Evolutionary conservation across 169 alveolate genomes (phyloP), one percentile per base, ranked within the genome.

Genomic region (Prorocentrum cordatum): DNA sequence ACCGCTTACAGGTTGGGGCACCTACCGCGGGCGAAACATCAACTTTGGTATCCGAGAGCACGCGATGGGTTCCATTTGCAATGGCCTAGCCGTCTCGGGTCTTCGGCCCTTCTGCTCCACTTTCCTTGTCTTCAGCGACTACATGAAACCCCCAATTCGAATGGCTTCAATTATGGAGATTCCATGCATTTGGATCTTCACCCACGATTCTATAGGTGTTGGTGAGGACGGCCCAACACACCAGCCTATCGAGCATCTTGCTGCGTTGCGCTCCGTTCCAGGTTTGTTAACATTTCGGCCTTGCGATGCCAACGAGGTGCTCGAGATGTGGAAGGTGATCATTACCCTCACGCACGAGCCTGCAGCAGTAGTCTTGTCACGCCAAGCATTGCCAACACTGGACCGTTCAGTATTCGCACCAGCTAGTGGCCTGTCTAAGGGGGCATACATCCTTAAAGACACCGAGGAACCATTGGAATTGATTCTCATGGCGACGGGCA

Each of bases 181-280:
- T 38, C 94, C 92, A 24, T 82, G 91, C 68, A 86, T 93, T 29
- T 93, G 88, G 45, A 83, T 93, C 35, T 92, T 93, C 47, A 93
- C 94, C 35, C 94, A 93, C 72, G 94, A 93, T 85, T 93, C 94
- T 24, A 83, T 93, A 39, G 94, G 92, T 50, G 89, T 93, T 59
- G 94, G 94, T 24, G 94, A 93, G 83, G 94, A 93, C 68, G 94
- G 94, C 3, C 93, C 94, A 16, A 93, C 94, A 16, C 94, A 93
- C 70, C 94, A 93, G 66, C 94, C 94, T 0, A 58, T 93, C 50
- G 94, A 86, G 88, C 92, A 83, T 16, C 85, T 73, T 16, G 80
- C 36, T 68, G 45, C 90, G 16, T 42, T 62, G 26, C 66, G 90
- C 7, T 80, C 90, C 20, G 50, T 80, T 27, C 90, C 90, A 9